These are phyloP conservation scores for Sarocladium strictum DNA, from an alignment of 2,329 filamentous ascomycete genomes.

Conservation along the genomic window DNA sequence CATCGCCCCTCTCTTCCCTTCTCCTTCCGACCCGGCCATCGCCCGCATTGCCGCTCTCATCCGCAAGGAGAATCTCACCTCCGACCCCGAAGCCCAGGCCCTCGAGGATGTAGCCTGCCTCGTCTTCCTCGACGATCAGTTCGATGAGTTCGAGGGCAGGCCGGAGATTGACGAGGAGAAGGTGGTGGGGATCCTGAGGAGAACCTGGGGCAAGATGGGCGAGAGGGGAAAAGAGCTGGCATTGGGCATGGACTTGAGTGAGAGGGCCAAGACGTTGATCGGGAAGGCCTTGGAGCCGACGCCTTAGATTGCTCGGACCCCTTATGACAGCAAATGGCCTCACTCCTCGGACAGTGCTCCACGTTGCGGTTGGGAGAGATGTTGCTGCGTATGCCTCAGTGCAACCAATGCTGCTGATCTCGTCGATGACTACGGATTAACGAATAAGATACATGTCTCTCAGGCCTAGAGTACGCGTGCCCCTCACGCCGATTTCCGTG, in stretches of 20 bases:
- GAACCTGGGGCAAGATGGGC: slow-evolving; percentile 75
- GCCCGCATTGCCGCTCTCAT: slow-evolving; percentile 64
- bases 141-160: slow-evolving; percentile 69
- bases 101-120: slow-evolving; percentile 83
- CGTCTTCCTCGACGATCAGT: slow-evolving; percentile 82
- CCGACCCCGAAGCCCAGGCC: slow-evolving; percentile 58
- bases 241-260: slow-evolving; percentile 59
- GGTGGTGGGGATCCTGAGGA: slow-evolving; percentile 62
- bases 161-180: slow-evolving; percentile 68
- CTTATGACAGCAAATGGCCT: too few species aligned
- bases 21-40: slow-evolving; percentile 44
- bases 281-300: slow-evolving; percentile 48
- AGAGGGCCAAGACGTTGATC: slow-evolving; percentile 55
- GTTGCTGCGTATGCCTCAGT: too few species aligned
- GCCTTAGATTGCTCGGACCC: background rate
- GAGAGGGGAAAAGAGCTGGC: slow-evolving; percentile 56
- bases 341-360: too few species aligned
- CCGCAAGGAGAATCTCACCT: slow-evolving; percentile 67
- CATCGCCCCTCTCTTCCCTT: slow-evolving; percentile 29
- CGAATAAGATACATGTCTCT: too few species aligned
- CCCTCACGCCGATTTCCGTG: too few species aligned
- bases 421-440: too few species aligned
- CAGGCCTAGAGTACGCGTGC: too few species aligned
- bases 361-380: too few species aligned
- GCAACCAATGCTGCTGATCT: too few species aligned